phyloP scores from a whole-genome alignment of 108 stramenopile genomes.

The Skeletonema marinoi region DNA sequence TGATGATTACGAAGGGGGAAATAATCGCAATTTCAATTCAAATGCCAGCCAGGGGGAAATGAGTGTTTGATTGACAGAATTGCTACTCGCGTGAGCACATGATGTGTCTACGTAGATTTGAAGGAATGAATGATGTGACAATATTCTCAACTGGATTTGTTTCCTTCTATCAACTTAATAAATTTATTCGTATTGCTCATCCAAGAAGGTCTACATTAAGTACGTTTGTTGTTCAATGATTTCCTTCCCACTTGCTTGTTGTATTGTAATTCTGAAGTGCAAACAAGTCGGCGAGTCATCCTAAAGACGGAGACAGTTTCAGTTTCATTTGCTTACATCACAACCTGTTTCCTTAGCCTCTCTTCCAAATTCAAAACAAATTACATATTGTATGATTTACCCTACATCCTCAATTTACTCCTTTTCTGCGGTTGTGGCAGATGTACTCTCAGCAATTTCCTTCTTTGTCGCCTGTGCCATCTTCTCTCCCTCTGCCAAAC shows the following conservation, averaged over 20 bases:
- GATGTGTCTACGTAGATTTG: not conserved
- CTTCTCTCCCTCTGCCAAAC: constrained; percentile 88
- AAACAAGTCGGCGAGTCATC: not conserved
- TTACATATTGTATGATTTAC: not conserved
- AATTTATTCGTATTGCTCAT: constrained; percentile 1
- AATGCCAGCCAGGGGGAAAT: constrained; percentile 33
- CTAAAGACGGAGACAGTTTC: not conserved
- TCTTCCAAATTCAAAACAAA: not conserved
- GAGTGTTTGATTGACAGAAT: constrained; percentile 27
- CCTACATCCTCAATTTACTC: constrained; percentile 15
- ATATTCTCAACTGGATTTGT: not conserved
- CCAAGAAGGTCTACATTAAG: not conserved
- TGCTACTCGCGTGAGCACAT: not conserved
- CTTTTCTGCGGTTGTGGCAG: constrained; percentile 46
- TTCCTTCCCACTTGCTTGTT: not conserved
- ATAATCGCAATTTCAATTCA: not conserved
- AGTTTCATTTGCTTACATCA: not conserved
- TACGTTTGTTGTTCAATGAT: not conserved
- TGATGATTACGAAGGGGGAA: constrained; percentile 21
- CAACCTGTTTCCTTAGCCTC: not conserved
- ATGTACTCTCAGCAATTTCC: constrained; percentile 40
- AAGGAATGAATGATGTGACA: not conserved
- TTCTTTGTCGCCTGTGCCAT: constrained; percentile 69
- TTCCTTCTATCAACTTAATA: not conserved
- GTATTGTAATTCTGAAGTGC: not conserved